Conservation (phyloP, 331 rosid genomes). For the Dryas integrifolia region DNA sequence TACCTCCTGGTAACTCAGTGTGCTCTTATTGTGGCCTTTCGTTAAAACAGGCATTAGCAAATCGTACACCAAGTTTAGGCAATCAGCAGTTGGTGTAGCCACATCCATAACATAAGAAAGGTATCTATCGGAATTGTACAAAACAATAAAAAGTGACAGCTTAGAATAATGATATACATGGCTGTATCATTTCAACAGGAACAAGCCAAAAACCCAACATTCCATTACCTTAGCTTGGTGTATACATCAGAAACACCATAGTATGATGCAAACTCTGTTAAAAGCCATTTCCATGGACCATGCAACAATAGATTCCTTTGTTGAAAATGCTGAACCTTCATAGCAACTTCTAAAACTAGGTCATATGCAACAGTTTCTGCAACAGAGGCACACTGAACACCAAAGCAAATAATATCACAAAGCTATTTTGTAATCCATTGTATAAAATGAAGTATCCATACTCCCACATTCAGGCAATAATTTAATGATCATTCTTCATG, state of each 20-base stretch:
- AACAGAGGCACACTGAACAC: constrained; percentile 74
- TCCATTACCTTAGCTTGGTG: constrained; percentile 76
- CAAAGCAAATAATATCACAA: constrained; percentile 10
- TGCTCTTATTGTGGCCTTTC: constrained; percentile 76
- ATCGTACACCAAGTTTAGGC: constrained; percentile 71
- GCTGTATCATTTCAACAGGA: constrained; percentile 20
- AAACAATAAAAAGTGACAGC: background rate
- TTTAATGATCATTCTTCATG: background rate
- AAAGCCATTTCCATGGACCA: constrained; percentile 98
- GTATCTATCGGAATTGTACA: constrained; percentile 48
- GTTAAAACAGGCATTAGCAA: constrained; percentile 73
- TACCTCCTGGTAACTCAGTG: constrained; percentile 98
- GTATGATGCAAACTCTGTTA: constrained; percentile 82
- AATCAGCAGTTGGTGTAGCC: constrained; percentile 95
- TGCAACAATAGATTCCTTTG: constrained; percentile 73
- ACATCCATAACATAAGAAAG: constrained; percentile 96
- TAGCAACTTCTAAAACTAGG: constrained; percentile 80
- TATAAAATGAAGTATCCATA: constrained; percentile 10
- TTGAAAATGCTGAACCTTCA: constrained; percentile 87
- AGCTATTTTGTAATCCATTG: constrained; percentile 6
- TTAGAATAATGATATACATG: background rate
- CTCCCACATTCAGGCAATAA: constrained; percentile 9
- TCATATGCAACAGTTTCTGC: constrained; percentile 98
- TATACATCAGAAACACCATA: constrained; percentile 91
- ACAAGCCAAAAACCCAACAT: constrained; percentile 17